Conservation (phyloP, 495 filamentous ascomycete species). For the Penicillium ochrochloron region DNA sequence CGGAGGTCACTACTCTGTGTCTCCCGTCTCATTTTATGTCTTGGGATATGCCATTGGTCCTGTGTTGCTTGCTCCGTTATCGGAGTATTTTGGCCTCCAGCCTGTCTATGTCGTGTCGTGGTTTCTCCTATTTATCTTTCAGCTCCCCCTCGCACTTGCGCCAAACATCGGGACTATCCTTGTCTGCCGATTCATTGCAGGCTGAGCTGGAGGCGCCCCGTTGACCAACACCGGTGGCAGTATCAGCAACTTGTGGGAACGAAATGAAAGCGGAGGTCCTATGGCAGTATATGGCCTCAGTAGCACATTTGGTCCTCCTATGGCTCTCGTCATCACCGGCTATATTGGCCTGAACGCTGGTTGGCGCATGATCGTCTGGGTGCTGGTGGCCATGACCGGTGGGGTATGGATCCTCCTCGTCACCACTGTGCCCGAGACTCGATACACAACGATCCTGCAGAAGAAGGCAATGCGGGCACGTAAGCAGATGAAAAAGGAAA, state of each 20-base stretch:
- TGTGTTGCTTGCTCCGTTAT: constrained; percentile 63
- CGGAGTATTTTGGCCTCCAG: constrained; percentile 67
- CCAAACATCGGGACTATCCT: constrained; percentile 57
- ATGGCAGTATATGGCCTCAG: constrained; percentile 61
- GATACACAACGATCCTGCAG: constrained; percentile 55
- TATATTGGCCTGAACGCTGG: constrained; percentile 44
- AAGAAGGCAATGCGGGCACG: constrained; percentile 53
- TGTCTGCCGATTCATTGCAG: constrained; percentile 61
- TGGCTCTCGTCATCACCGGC: constrained; percentile 48
- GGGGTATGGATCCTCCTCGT: constrained; percentile 47
- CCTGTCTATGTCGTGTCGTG: constrained; percentile 58
- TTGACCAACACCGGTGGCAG: constrained; percentile 53
- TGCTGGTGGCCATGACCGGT: constrained; percentile 51
- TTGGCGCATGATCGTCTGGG: constrained; percentile 52
- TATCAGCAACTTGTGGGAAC: constrained; percentile 47
- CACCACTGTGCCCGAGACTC: constrained; percentile 48
- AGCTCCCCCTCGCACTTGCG: constrained; percentile 60
- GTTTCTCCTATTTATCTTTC: constrained; percentile 66
- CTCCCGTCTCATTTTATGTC: constrained; percentile 60
- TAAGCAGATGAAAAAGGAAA: constrained; percentile 54
- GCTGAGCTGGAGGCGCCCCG: constrained; percentile 56
- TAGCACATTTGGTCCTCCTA: constrained; percentile 46
- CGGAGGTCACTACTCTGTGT: constrained; percentile 49
- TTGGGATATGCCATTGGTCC: constrained; percentile 59
- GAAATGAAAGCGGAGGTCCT: constrained; percentile 57